Conservation (phyloP, 1,284 basidiomycete genomes). For the Malassezia cuniculi region DNA sequence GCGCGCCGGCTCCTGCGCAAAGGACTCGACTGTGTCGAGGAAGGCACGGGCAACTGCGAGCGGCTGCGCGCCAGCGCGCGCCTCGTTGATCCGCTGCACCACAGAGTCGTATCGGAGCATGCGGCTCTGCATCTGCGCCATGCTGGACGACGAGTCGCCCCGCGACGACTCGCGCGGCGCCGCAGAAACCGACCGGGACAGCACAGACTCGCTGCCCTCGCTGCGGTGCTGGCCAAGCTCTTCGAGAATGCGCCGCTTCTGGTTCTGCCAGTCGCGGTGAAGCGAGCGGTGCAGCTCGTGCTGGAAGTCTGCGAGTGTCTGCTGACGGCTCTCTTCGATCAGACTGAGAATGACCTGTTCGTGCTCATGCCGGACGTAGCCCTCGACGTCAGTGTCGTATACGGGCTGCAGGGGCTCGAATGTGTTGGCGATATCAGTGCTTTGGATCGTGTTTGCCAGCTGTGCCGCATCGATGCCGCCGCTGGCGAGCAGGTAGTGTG, state of each 20-base stretch:
- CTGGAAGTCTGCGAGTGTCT: constrained; percentile 76
- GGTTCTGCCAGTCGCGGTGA: constrained; percentile 71
- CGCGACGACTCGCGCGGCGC: constrained; percentile 3
- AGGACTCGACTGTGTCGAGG: constrained; percentile 24
- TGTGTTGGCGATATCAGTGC: constrained; percentile 67
- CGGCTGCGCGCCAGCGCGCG: constrained; percentile 27
- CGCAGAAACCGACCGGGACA: constrained; percentile 3
- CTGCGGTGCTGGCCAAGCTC: constrained; percentile 55
- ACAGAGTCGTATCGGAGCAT: constrained; percentile 39
- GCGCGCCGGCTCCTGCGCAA: constrained; percentile 19
- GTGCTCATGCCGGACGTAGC: constrained; percentile 72
- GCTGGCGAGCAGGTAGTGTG: constrained; percentile 59
- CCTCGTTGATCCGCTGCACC: constrained; percentile 31
- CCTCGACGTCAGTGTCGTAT: constrained; percentile 73
- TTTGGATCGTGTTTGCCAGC: constrained; percentile 63
- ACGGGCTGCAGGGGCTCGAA: constrained; percentile 77
- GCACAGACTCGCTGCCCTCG: constrained; percentile 9
- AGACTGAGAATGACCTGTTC: constrained; percentile 86
- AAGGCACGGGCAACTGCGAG: constrained; percentile 29
- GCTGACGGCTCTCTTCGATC: constrained; percentile 73
- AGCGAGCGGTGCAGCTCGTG: constrained; percentile 62
- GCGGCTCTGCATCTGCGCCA: constrained; percentile 31
- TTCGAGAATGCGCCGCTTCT: constrained; percentile 78
- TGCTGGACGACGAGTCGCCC: constrained; percentile 3
- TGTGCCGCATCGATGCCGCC: constrained; percentile 75